Base-by-base conservation (phyloP, 768 basidiomycete genomes). In the Naganishia vishniacii region DNA sequence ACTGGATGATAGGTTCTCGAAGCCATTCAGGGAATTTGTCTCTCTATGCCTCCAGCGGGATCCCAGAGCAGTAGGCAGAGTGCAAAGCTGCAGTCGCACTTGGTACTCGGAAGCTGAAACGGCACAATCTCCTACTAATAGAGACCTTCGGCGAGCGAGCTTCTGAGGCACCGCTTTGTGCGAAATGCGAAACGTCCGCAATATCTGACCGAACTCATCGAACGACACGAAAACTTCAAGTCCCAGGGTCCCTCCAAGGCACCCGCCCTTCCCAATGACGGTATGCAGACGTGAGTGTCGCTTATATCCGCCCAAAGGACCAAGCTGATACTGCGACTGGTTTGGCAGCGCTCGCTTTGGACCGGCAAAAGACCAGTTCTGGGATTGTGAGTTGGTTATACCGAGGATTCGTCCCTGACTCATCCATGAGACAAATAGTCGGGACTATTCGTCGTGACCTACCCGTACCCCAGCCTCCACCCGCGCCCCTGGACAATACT, bases 81-180 rank as follows among this genome's bases (percentile, higher is more conserved):
- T 37, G 59, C 20, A 48, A 44, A n/a, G 62, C 44, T 25, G 25
- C n/a, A 62, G 61, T 51, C 23, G 20, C 25, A 25, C 20, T n/a
- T 16, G 12, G 31, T 47, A 31, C 67, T 68, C 42, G 0, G 20
- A 61, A 58, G 72, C 34, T 20, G 23, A 26, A 47, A 16, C n/a
- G 4, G n/a, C 9, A 53, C n/a, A 34, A 37, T 2, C 42, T 62
- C 65, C 47, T 60, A 28, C 15, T 44, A 45, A 51, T 65, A 93
- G 89, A 88, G 95, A 32, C 95, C 95, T 26, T 81, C 90, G 20
- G 95, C 95, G n/a, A 86, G 86, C 63, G 94, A 99, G 65, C 83
- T 99, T 48, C 81, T 99, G 65, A 94, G 91, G 73, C 95, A 99
- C 78, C 94, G 93, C 73, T 99, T 95, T 75, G 85, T 98, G 68